Percentiles rank a stretch among this genome's conserved stretches.
Conservation (phyloP, 2,329 filamentous ascomycete genomes). For the Grosmannia clavigera region DNA sequence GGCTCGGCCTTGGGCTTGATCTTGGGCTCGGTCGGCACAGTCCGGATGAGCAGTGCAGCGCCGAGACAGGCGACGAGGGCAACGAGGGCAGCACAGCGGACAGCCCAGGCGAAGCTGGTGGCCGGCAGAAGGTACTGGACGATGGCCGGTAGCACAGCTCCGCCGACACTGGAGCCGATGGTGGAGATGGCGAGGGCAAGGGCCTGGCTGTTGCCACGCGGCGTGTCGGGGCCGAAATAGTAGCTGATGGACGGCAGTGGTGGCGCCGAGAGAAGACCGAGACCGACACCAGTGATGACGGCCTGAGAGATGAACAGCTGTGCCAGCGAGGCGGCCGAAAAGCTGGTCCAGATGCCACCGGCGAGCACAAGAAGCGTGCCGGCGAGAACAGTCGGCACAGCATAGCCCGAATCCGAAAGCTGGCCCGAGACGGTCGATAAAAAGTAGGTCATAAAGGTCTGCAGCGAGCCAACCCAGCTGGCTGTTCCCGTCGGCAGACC, state of each 20-base stretch:
- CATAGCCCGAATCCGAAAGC: conserved; percentile 37
- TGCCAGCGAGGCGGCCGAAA: background rate
- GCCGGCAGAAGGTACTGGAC: conserved; percentile 44
- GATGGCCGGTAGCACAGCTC: conserved; percentile 49
- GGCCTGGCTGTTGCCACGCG: conserved; percentile 30
- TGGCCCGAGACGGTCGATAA: conserved; percentile 35
- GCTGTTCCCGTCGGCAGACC: conserved; percentile 23
- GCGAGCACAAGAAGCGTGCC: conserved; percentile 30
- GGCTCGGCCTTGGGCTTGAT: background rate
- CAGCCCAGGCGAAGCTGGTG: conserved; percentile 54
- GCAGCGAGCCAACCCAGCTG: conserved; percentile 38
- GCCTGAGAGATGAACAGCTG: conserved; percentile 39
- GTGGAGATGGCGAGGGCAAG: conserved; percentile 48
- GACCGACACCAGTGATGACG: conserved; percentile 39
- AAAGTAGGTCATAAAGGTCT: conserved; percentile 37
- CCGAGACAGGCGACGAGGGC: conserved; percentile 33
- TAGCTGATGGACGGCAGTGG: conserved; percentile 39
- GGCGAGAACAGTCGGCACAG: conserved; percentile 24
- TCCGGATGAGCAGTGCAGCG: conserved; percentile 30
- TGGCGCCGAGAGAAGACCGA: conserved; percentile 42
- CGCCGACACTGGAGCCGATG: conserved; percentile 48
- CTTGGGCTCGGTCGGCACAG: conserved; percentile 15
- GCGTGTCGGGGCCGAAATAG: conserved; percentile 33
- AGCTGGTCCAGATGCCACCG: conserved; percentile 32
- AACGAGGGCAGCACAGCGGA: conserved; percentile 48